Evolutionary conservation across 192 early-diverging fungal genomes (phyloP).

Genomic region (Geosiphon pyriformis): DNA sequence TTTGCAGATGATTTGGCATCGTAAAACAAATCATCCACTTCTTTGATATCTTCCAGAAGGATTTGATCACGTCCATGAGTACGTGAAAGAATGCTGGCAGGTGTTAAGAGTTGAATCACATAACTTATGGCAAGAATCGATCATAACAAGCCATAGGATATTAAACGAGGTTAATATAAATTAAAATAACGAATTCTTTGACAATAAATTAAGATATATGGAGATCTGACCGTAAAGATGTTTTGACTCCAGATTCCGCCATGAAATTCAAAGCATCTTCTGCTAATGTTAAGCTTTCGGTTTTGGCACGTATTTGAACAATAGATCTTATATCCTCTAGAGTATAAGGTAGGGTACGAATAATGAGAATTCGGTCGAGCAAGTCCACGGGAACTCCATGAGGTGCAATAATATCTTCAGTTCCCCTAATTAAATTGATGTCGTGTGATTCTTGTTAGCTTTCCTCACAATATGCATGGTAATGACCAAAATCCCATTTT

Average conservation of each 20-base stretch:
- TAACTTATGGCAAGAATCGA: slow-evolving; percentile 48
- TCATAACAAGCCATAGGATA: too few species aligned
- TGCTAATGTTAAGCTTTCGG: slow-evolving; percentile 73
- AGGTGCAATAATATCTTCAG: slow-evolving; percentile 69
- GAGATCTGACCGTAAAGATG: slow-evolving; percentile 69
- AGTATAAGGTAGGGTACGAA: slow-evolving; percentile 90
- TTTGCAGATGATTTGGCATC: slow-evolving; percentile 81
- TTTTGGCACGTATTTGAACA: slow-evolving; percentile 89
- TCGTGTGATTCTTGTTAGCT: too few species aligned
- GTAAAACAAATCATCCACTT: slow-evolving; percentile 80
- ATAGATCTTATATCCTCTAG: slow-evolving; percentile 86
- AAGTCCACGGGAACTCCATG: slow-evolving; percentile 98
- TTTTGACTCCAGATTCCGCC: slow-evolving; percentile 80
- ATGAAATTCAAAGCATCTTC: slow-evolving; percentile 74
- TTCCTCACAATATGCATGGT: too few species aligned
- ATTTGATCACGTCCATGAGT: slow-evolving; percentile 83
- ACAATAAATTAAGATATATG: not conserved
- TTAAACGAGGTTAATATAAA: slow-evolving; percentile 14
- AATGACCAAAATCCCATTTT: not conserved
- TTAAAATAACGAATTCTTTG: not conserved
- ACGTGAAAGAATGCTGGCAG: slow-evolving; percentile 78
- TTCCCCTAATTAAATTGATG: slow-evolving; percentile 52
- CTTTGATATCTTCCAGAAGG: slow-evolving; percentile 79
- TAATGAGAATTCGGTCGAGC: slow-evolving; percentile 92
- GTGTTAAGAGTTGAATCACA: slow-evolving; percentile 92